Conservation (phyloP, 495 filamentous ascomycete genomes). For the Collariella sp. region DNA sequence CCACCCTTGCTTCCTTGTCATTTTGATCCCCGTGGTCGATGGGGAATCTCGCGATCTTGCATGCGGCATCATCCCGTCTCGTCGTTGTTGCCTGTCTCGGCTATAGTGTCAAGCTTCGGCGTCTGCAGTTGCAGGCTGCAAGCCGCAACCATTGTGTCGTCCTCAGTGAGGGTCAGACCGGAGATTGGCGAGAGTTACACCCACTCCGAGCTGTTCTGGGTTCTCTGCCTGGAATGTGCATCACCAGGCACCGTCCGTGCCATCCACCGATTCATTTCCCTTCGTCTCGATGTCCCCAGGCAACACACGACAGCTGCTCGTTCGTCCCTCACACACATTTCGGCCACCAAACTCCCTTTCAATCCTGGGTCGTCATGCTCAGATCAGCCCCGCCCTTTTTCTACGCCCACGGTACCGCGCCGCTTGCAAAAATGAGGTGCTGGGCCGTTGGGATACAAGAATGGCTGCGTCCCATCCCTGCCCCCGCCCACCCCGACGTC, state of each 20-base stretch:
- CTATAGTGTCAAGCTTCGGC: not conserved
- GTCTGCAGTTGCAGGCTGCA: not conserved
- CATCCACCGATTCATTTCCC: not conserved
- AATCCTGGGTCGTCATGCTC: not conserved
- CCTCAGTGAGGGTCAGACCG: not conserved
- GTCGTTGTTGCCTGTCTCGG: not conserved
- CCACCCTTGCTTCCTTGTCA: not conserved
- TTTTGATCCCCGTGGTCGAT: too few relatives aligned
- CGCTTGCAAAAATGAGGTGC: not conserved
- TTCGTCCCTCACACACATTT: not conserved
- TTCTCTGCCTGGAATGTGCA: not conserved
- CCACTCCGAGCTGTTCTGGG: too few relatives aligned
- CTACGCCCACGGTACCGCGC: not conserved
- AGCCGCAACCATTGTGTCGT: not conserved
- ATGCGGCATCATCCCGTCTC: not conserved
- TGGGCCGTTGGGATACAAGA: slow-evolving; percentile 12
- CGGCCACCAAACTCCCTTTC: not conserved
- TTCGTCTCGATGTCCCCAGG: not conserved
- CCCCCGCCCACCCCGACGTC: slow-evolving; percentile 8
- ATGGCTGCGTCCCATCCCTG: slow-evolving; percentile 12
- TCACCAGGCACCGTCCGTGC: not conserved
- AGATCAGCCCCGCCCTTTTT: slow-evolving; percentile 1
- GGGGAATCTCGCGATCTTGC: too few relatives aligned
- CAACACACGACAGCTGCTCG: not conserved
- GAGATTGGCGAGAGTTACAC: too few relatives aligned